Conservation (phyloP, 495 filamentous ascomycete genomes). For the Lasiosphaeria ovina region DNA sequence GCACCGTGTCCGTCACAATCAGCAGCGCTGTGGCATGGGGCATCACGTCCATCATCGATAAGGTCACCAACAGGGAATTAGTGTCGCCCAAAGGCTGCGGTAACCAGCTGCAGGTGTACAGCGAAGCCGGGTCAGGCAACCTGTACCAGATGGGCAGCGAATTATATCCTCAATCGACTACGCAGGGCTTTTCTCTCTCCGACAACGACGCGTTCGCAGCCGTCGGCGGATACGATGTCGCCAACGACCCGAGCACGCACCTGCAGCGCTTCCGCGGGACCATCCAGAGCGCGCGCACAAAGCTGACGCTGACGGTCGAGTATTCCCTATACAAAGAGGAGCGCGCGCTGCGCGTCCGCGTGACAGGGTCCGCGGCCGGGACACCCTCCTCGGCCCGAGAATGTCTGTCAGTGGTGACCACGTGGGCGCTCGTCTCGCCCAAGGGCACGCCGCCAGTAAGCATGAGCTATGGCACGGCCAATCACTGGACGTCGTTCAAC, state of each 20-base stretch:
- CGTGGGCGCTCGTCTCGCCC: not conserved
- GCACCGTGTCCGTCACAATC: not conserved
- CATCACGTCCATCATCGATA: not conserved
- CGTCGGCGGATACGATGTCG: not conserved
- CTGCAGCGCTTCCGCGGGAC: not conserved
- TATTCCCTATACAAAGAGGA: not conserved
- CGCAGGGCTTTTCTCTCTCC: not conserved
- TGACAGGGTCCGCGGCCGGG: not conserved
- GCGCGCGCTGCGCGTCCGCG: not conserved
- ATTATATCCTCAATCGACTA: not conserved
- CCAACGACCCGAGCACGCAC: not conserved
- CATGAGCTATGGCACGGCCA: not conserved
- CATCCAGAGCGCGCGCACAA: not conserved
- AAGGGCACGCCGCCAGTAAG: not conserved
- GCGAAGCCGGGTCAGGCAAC: not conserved
- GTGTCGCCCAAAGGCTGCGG: not conserved
- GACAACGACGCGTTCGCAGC: not conserved
- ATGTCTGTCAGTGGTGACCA: not conserved
- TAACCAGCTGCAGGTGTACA: not conserved
- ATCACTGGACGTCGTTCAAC: constrained; percentile 5
- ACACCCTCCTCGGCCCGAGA: not conserved
- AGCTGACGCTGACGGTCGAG: not conserved
- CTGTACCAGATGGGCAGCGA: not conserved
- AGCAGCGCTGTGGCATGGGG: not conserved
- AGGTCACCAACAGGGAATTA: not conserved